A percentile compares a stretch with the other conserved stretches of the same genome.
These are phyloP conservation scores for Lecanicillium sp. DNA, from an alignment of 2,329 filamentous ascomycete genomes.

Conservation along the genomic window DNA sequence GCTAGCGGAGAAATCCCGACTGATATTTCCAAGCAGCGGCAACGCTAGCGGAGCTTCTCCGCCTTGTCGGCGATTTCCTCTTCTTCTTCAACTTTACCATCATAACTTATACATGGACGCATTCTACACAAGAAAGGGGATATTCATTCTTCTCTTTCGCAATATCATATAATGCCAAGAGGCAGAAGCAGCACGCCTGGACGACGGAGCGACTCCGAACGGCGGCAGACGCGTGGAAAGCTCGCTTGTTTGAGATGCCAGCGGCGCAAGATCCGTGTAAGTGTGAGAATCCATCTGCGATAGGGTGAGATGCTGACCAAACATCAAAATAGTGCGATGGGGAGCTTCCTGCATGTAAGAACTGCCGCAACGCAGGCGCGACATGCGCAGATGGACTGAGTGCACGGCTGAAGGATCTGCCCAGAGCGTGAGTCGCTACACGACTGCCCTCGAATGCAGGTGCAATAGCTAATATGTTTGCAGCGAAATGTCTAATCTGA, in stretches of 20 bases:
- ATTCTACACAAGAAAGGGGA: too few relatives aligned
- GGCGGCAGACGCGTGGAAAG: conserved; percentile 23
- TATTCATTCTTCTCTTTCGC: too few relatives aligned
- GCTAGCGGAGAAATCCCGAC: background rate
- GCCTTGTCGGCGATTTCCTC: background rate
- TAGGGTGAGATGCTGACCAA: background rate
- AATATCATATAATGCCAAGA: background rate
- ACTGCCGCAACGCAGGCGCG: conserved; percentile 36
- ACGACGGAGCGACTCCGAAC: conserved; percentile 17
- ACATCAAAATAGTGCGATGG: conserved; percentile 38
- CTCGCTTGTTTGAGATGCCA: conserved; percentile 36
- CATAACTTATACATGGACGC: too few relatives aligned
- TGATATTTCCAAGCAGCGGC: background rate
- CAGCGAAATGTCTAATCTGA: conserved; percentile 28
- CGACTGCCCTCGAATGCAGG: background rate
- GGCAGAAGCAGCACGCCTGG: background rate
- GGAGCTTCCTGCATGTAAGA: conserved; percentile 34
- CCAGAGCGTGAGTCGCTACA: conserved; percentile 30
- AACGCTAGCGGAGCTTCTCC: conserved; percentile 8
- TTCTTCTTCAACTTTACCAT: too few relatives aligned
- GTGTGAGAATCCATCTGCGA: conserved; percentile 9
- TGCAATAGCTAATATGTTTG: background rate
- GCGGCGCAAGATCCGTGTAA: conserved; percentile 42
- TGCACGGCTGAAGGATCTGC: conserved; percentile 32
- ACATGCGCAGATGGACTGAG: conserved; percentile 40